phyloP scores from a whole-genome alignment of 768 basidiomycete species.

The Suillus cothurnatus region DNA sequence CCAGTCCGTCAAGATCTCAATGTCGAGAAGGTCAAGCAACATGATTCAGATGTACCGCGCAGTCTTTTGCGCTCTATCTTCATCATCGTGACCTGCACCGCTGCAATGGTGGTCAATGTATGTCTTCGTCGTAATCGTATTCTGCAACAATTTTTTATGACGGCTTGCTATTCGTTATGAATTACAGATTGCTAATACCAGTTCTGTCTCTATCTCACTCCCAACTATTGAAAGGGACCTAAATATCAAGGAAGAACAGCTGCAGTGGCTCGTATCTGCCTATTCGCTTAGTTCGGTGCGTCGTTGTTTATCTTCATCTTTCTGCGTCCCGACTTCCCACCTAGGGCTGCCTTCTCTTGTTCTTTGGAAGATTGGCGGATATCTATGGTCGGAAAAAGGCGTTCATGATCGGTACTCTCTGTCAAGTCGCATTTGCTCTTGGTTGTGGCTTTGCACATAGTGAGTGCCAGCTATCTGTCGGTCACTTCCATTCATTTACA shows the following conservation, averaged over 20 bases:
- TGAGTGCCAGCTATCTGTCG: slow-evolving; percentile 22
- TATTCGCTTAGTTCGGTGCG: slow-evolving; percentile 67
- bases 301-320: slow-evolving; percentile 12
- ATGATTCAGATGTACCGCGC: slow-evolving; percentile 9
- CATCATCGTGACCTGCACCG: slow-evolving; percentile 41
- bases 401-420: slow-evolving; percentile 63
- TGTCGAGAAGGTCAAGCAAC: slow-evolving; percentile 11
- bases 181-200: slow-evolving; percentile 34
- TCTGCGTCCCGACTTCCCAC: not conserved
- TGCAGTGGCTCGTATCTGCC: slow-evolving; percentile 71
- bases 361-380: slow-evolving; percentile 79
- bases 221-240: slow-evolving; percentile 53
- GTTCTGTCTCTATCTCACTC: slow-evolving; percentile 52
- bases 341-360: slow-evolving; percentile 76
- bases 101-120: slow-evolving; percentile 41
- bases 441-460: slow-evolving; percentile 64
- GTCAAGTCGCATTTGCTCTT: slow-evolving; percentile 59
- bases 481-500: not conserved
- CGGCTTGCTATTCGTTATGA: not conserved
- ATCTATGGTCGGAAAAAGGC: slow-evolving; percentile 71
- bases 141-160: not conserved
- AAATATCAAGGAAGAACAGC: slow-evolving; percentile 47
- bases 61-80: slow-evolving; percentile 29
- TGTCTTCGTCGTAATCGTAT: slow-evolving; percentile 10
- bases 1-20: not conserved